A percentile compares a stretch with the other conserved stretches of the same genome.
These are phyloP conservation scores for Acanthamoeba lenticulata DNA, from an alignment of 208 protist species.

Conservation along the genomic window DNA sequence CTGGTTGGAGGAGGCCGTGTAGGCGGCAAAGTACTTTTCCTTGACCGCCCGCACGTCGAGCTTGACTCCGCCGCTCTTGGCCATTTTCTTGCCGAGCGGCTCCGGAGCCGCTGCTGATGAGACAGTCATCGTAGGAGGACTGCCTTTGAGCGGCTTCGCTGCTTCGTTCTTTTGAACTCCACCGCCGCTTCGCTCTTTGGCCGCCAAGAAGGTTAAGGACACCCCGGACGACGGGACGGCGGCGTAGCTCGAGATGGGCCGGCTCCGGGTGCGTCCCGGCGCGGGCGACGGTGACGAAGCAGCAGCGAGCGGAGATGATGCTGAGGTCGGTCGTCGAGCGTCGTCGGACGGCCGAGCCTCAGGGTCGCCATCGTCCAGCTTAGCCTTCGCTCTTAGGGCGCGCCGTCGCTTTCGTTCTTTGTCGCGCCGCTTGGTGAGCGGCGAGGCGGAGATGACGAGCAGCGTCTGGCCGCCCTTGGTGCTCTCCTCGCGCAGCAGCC, in stretches of 20 bases:
- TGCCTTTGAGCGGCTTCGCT: too few species aligned
- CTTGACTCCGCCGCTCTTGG: conserved; percentile 36
- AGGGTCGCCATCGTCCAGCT: too few species aligned
- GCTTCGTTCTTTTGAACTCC: not conserved
- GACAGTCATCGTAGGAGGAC: too few species aligned
- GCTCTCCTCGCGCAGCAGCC: conserved; percentile 40
- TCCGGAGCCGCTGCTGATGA: too few species aligned
- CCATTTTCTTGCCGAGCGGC: not conserved
- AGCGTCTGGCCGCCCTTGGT: conserved; percentile 7
- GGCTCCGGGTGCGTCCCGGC: not conserved
- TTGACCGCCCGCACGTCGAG: conserved; percentile 23
- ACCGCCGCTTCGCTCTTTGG: not conserved
- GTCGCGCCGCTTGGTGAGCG: not conserved
- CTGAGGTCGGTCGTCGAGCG: not conserved
- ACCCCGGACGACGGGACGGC: not conserved
- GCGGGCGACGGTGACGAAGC: not conserved
- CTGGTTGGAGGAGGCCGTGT: too few species aligned
- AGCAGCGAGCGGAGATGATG: not conserved
- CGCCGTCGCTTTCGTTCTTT: conserved; percentile 4
- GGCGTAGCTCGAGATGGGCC: not conserved
- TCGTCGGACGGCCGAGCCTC: too few species aligned
- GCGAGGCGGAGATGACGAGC: conserved; percentile 26
- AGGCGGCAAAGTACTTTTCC: not conserved
- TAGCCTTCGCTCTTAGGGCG: too few species aligned
- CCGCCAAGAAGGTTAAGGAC: not conserved